Conservation (phyloP, 2,329 filamentous ascomycete species). For the Magnaporthiopsis rhizophila region DNA sequence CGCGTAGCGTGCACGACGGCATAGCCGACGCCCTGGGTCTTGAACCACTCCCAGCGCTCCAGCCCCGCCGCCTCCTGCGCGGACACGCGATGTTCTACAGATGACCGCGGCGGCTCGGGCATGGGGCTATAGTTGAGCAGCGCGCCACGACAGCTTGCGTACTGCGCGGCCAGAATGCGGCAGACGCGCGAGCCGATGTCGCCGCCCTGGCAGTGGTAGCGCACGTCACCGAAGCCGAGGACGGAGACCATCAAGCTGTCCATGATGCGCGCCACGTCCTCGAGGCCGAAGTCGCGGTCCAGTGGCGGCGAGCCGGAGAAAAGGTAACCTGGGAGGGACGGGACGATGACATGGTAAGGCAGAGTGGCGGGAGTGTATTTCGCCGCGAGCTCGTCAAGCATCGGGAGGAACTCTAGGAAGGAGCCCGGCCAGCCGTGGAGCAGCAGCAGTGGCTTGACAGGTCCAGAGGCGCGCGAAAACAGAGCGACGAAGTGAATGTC, state of each 20-base stretch:
- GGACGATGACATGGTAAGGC: slow-evolving; percentile 50
- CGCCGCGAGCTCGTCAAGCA: slow-evolving; percentile 35
- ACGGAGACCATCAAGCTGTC: slow-evolving; percentile 39
- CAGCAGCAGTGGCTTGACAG: slow-evolving; percentile 42
- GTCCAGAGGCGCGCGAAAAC: slow-evolving; percentile 36
- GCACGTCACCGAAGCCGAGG: slow-evolving; percentile 38
- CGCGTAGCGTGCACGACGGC: slow-evolving; percentile 14
- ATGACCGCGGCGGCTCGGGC: slow-evolving; percentile 10
- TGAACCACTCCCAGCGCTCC: slow-evolving; percentile 6
- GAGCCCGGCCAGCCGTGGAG: slow-evolving; percentile 49
- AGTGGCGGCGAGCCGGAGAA: slow-evolving; percentile 38
- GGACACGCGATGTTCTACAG: slow-evolving; percentile 11
- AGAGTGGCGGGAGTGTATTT: slow-evolving; percentile 41
- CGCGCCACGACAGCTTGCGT: slow-evolving; percentile 6
- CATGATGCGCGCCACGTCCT: slow-evolving; percentile 34
- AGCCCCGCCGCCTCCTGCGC: slow-evolving; percentile 26
- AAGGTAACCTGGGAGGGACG: slow-evolving; percentile 45
- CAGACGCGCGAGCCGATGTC: slow-evolving; percentile 35
- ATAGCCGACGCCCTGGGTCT: slow-evolving; percentile 1
- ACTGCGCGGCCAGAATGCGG: slow-evolving; percentile 11
- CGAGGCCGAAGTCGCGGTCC: slow-evolving; percentile 31
- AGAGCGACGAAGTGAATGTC: slow-evolving; percentile 45
- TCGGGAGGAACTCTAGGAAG: slow-evolving; percentile 46
- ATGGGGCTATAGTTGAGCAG: slow-evolving; percentile 9
- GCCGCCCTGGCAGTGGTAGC: slow-evolving; percentile 49